phyloP scores from a whole-genome alignment of 2,329 filamentous ascomycete genomes.

The Alternaria solani region DNA sequence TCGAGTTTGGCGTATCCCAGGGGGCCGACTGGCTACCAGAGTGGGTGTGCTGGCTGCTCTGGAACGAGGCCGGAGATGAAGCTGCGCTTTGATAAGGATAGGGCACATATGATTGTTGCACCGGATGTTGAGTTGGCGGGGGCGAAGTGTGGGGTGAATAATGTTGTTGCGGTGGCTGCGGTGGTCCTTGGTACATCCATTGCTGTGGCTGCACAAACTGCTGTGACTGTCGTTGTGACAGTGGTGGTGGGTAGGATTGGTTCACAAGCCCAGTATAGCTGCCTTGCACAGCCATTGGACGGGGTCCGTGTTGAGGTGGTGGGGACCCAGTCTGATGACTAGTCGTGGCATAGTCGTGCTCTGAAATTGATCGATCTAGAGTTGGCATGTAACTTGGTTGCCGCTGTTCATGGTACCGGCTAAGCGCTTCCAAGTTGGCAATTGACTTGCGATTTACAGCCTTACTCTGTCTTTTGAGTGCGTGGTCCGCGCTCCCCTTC shows the following conservation, averaged over 20 bases:
- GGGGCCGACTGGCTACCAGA: constrained; percentile 2
- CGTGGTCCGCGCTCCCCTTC: constrained; percentile 12
- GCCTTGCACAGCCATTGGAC: neutral
- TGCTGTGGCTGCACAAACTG: constrained; percentile 6
- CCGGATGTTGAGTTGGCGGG: neutral
- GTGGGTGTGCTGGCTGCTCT: constrained; percentile 19
- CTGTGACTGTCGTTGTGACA: constrained; percentile 5
- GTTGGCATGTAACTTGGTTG: constrained; percentile 11
- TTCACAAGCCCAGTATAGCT: neutral
- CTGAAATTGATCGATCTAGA: constrained; percentile 7
- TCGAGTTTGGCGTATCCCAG: constrained; percentile 18
- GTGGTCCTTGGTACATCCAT: neutral
- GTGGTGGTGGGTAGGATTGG: constrained; percentile 10
- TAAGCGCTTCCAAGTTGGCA: constrained; percentile 12
- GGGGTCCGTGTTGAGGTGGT: neutral
- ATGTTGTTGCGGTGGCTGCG: constrained; percentile 1
- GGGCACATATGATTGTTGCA: neutral
- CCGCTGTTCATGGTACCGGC: constrained; percentile 21
- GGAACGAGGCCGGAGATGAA: constrained; percentile 14
- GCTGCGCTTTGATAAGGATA: constrained; percentile 2
- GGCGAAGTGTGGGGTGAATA: constrained; percentile 10
- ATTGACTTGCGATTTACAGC: constrained; percentile 10
- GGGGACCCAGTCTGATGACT: neutral
- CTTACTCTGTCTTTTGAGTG: constrained; percentile 17
- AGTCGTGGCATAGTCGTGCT: constrained; percentile 10